phyloP scores from a whole-genome alignment of 805 yeast genomes.

The Ogataea nakhonphanomensis region DNA sequence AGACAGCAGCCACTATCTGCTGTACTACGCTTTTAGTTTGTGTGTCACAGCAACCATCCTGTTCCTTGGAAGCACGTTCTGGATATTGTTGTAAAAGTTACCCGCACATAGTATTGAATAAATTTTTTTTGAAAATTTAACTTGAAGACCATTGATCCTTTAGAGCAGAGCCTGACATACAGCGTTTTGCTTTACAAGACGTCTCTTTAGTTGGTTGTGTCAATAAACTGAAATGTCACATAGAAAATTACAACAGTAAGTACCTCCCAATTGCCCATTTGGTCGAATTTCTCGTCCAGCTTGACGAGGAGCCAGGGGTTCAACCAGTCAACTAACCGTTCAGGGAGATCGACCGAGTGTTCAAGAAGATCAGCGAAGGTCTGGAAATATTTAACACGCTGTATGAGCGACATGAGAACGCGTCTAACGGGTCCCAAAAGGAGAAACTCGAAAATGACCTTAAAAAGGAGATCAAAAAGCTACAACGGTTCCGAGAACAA shows the following conservation, averaged over 20 bases:
- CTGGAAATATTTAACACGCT: conserved; percentile 51
- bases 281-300: no score
- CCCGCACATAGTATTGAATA: conserved; percentile 8
- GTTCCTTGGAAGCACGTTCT: conserved; percentile 3
- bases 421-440: conserved; percentile 49
- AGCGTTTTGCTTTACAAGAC: background rate
- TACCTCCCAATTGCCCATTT: background rate
- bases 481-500: conserved; percentile 58
- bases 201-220: conserved; percentile 2
- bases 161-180: conserved; percentile 1
- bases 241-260: conserved; percentile 38
- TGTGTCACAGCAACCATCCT: background rate
- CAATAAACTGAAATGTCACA: conserved; percentile 30
- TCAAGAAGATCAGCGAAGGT: conserved; percentile 59
- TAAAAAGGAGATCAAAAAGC: conserved; percentile 57
- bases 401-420: conserved; percentile 49
- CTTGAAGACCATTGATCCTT: conserved; percentile 4
- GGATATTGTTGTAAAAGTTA: conserved; percentile 3
- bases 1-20: background rate
- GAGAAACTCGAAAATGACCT: conserved; percentile 55
- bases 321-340: conserved; percentile 9
- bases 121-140: conserved; percentile 7
- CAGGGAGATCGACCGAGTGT: conserved; percentile 59
- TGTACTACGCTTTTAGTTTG: conserved; percentile 4
- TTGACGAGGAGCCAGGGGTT: conserved; percentile 1